Evolutionary conservation across 2,329 filamentous ascomycete species (phyloP), one percentile per base, ranked within the genome.

Genomic region (Volutella citrinella): DNA sequence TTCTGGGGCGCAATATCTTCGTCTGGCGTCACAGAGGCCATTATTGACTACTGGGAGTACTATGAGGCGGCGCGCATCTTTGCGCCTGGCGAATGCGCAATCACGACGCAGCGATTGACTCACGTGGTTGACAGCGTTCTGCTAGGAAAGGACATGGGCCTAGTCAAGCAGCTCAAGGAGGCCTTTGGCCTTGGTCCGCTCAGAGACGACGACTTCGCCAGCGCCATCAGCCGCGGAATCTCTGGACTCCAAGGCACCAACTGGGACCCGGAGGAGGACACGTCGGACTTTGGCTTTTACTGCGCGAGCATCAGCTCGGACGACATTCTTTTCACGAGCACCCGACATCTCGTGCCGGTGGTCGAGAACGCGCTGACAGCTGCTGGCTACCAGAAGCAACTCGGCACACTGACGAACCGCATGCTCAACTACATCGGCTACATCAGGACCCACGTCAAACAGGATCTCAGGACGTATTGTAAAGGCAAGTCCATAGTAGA

Each of bases 1-100:
- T 93, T 84, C 61, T 91, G 77, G 73, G 88, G 77, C 7, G 77
- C 82, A 5, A 91, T 95, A 30, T 82, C 84, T 0, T 89, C 84
- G 0, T 91, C 85, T 1, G 88, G 84, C 1, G 86, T 93, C 1
- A 86, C 84, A 0, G 76, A 78, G 39, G 86, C 86, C 5, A 84
- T 93, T 35, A 80, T 78, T 45, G 85, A 93, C 48, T 91, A 82
- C 60, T 91, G 85, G 72, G 56, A 74, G 49, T 79, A 78, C 47
- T 69, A 59, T 24, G 72, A 76, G 47, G 74, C 72, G 1, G 68
- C 69, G 1, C 64, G 68, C 3, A 52, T 68, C 10, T 78, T 63
- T 36, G 64, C 64, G 0, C 74, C 74, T 49, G 60, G 70, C 1
- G 72, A 76, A 19, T 93, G 87, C 53, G 72, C 89, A 21, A 61